These are phyloP conservation scores for Exserohilum turcica DNA, from an alignment of 2,329 filamentous ascomycete genomes.

Conservation along the genomic window DNA sequence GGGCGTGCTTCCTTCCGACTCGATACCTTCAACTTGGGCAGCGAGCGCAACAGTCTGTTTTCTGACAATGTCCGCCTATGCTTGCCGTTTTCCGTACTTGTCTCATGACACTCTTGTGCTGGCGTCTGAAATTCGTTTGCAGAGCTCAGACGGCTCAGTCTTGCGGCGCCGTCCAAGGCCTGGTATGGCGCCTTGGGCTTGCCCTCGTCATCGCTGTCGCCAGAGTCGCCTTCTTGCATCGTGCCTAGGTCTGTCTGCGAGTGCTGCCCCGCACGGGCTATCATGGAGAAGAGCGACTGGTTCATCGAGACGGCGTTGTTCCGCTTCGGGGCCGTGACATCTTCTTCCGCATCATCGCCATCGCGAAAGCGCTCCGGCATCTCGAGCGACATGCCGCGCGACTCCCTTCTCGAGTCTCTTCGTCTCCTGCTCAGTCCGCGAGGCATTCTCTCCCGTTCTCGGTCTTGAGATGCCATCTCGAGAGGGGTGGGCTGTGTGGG, in stretches of 20 bases:
- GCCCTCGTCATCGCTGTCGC: slow-evolving; percentile 69
- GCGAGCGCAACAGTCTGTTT: slow-evolving; percentile 67
- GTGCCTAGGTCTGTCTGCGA: slow-evolving; percentile 81
- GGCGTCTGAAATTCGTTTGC: slow-evolving; percentile 36
- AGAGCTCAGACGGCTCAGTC: slow-evolving; percentile 44
- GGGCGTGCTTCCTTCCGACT: slow-evolving; percentile 38
- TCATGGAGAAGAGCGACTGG: slow-evolving; percentile 91
- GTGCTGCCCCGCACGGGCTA: slow-evolving; percentile 82
- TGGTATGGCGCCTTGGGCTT: slow-evolving; percentile 31
- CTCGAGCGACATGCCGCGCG: slow-evolving; percentile 51
- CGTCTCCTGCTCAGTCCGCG: slow-evolving; percentile 45
- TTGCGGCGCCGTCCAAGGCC: slow-evolving; percentile 42
- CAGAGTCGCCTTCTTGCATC: slow-evolving; percentile 74
- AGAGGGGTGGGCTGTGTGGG: slow-evolving; percentile 16
- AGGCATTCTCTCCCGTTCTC: slow-evolving; percentile 31
- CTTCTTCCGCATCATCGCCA: slow-evolving; percentile 64
- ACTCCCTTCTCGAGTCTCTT: slow-evolving; percentile 35
- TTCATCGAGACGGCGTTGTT: slow-evolving; percentile 73
- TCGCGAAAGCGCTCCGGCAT: slow-evolving; percentile 64
- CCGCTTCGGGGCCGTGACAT: slow-evolving; percentile 61
- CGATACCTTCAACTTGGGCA: slow-evolving; percentile 61
- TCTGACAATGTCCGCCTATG: slow-evolving; percentile 68
- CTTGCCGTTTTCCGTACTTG: slow-evolving; percentile 34
- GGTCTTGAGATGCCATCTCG: slow-evolving; percentile 44
- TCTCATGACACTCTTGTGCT: slow-evolving; percentile 21